Base-by-base conservation (phyloP, 1,139 yeast genomes). In the Spencermartinsiella ligniputridi region DNA sequence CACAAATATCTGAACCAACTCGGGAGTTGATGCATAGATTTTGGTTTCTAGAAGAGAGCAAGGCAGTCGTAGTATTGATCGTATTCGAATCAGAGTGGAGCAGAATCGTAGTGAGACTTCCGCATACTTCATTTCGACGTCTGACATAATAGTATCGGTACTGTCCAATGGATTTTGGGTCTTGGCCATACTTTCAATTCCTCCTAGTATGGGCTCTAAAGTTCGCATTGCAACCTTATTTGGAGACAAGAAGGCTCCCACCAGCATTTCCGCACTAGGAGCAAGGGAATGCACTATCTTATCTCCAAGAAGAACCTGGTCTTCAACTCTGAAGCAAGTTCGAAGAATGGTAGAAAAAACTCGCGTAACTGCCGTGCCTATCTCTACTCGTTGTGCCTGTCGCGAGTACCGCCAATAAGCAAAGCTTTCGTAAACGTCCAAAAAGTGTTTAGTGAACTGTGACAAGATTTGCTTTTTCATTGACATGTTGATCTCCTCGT, bases 361-460 rank as follows among this genome's bases (percentile, higher is more conserved):
- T 22, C 71, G 73, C 9, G 84, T 67, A 4, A 82, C 70, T 43
- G 74, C 68, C 3, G 73, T 69, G 0, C 94, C 89, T 40, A 88
- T 71, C 52, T 79, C 76, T 56, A 78, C 70, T 51, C 80, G 78
- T 57, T 88, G 87, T 40, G 68, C 63, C 1, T 77, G 68, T 20
- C 73, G 63, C 25, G 69, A 66, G 60, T 80, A 88, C 48, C 79
- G 75, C 82, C 96, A 87, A 56, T 75, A 79, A 4, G 75, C 67
- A 56, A 82, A 85, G 52, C 87, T 81, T 57, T 88, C 96, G 63
- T 82, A 87, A 0, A 87, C 76, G 43, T 75, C 75, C 16, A 86
- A 64, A 44, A 81, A 68, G 60, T 83, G 87, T 6, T 68, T 62
- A 1, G 76, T 67, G 42, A 87, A 67, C 48, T 76, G 76, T n/a